These are phyloP conservation scores for Aspergillus heteromorphus DNA, from an alignment of 495 filamentous ascomycete species.

Conservation along the genomic window DNA sequence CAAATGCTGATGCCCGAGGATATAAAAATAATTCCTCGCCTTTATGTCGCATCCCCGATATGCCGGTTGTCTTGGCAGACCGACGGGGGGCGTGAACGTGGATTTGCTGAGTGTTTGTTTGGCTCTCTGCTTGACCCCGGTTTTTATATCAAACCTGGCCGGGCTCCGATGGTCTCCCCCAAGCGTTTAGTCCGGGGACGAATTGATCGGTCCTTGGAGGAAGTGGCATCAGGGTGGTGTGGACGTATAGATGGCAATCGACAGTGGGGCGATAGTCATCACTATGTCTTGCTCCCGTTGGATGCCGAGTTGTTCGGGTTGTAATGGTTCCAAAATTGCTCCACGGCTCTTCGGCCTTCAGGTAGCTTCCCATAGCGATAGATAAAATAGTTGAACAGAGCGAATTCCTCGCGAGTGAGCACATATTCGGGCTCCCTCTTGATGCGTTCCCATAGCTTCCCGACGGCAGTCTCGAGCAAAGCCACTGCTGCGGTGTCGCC, in stretches of 20 bases:
- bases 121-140: background rate
- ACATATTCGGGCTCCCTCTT: constrained; percentile 57
- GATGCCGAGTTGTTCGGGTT: constrained; percentile 22
- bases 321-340: constrained; percentile 46
- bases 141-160: background rate
- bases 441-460: constrained; percentile 58
- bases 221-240: background rate
- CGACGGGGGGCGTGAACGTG: background rate
- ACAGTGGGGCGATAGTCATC: background rate
- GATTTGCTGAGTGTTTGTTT: background rate
- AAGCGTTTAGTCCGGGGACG: background rate
- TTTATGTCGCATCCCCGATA: background rate
- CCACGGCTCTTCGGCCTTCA: constrained; percentile 39
- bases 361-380: constrained; percentile 44
- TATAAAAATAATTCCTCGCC: background rate
- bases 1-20: background rate
- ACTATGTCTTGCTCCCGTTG: constrained; percentile 23
- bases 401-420: constrained; percentile 65
- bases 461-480: constrained; percentile 53
- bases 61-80: background rate
- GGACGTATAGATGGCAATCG: background rate
- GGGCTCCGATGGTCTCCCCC: background rate
- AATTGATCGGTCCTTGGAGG: too few species aligned
- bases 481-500: constrained; percentile 45
- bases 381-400: constrained; percentile 72